Base-by-base conservation (phyloP, 1,284 basidiomycete genomes). In the Boletus holoroseus region DNA sequence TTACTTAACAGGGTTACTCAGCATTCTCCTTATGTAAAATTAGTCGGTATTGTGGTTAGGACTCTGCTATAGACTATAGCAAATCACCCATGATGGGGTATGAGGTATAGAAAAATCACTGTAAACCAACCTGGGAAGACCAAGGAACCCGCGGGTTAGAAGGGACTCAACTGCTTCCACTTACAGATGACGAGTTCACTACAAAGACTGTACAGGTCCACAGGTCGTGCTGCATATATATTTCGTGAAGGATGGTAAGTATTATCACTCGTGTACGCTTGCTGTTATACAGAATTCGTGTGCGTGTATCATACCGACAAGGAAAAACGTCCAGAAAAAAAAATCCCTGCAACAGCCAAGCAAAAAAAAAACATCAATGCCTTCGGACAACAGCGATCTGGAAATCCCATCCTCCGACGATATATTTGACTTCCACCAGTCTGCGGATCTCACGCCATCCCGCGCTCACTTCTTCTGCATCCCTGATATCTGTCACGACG, bases 381-480 rank as follows among this genome's bases (percentile, higher is more conserved):
- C 86, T 72, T 51, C 86, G 75, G 30, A 90, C 84, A n/a, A 83
- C 79, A 8, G 86, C 88, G 47, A 90, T 74, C 71, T 89, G 83
- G 53, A 90, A 80, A 63, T 90, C 88, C 85, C 86, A 90, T 47
- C 87, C 85, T 13, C 85, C 84, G 12, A 81, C 71, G 50, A 88
- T 71, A 61, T 85, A 86, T 70, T 88, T 88, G 59, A 91, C 69
- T 68, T 93, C 88, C 35, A 91, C 67, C 56, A 94, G 65, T 53
- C 91, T 73, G 60, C 79, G 79, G 55, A 94, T 84, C 73, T 94
- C 91, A 55, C 89, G 73, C 91, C 91, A 93, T 20, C 82, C 83
- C 44, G 73, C 58, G 26, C 68, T 70, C 60, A 70, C 69, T 55
- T 73, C 75, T 64, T 76, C 78, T 44, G 70, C 75, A 50, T 81